Evolutionary conservation across 1,284 basidiomycete genomes (phyloP).

Genomic region (Anthracocystis setariae): DNA sequence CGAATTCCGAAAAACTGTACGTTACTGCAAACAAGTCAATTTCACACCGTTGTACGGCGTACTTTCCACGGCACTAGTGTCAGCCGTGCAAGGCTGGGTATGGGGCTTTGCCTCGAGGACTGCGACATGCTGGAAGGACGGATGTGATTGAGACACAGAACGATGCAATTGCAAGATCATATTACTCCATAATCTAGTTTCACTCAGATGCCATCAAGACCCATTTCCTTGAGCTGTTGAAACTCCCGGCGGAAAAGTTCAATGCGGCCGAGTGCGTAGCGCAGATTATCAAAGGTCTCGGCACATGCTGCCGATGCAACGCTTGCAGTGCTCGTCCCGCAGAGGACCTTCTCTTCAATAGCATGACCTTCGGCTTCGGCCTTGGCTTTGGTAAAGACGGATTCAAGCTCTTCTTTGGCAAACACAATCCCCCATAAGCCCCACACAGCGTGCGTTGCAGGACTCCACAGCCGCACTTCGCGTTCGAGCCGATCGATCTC

Average conservation of each 20-base stretch:
- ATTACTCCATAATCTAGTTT: neutral
- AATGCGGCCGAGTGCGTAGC: slow-evolving; percentile 61
- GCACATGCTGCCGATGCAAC: slow-evolving; percentile 31
- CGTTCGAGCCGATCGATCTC: slow-evolving; percentile 63
- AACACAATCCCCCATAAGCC: slow-evolving; percentile 66
- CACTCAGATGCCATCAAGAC: slow-evolving; percentile 36
- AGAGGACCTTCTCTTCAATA: slow-evolving; percentile 27
- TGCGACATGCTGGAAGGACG: neutral
- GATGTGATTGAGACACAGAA: neutral
- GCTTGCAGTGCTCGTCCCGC: slow-evolving; percentile 7
- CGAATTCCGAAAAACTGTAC: neutral
- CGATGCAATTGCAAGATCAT: neutral
- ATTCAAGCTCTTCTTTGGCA: slow-evolving; percentile 56
- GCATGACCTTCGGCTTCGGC: slow-evolving; percentile 29
- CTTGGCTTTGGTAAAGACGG: slow-evolving; percentile 36
- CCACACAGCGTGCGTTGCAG: slow-evolving; percentile 64
- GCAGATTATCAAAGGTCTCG: slow-evolving; percentile 62
- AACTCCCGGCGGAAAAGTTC: slow-evolving; percentile 62
- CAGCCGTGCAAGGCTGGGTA: too few species aligned
- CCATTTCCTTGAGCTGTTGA: slow-evolving; percentile 27
- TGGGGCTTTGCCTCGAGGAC: neutral
- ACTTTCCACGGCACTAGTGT: too few species aligned
- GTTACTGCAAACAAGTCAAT: too few species aligned
- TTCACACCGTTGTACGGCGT: too few species aligned
- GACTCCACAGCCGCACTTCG: slow-evolving; percentile 60